These are phyloP conservation scores for Aegilops umbellulata DNA, from an alignment of 176 grass and related monocot genomes.

Conservation along the genomic window DNA sequence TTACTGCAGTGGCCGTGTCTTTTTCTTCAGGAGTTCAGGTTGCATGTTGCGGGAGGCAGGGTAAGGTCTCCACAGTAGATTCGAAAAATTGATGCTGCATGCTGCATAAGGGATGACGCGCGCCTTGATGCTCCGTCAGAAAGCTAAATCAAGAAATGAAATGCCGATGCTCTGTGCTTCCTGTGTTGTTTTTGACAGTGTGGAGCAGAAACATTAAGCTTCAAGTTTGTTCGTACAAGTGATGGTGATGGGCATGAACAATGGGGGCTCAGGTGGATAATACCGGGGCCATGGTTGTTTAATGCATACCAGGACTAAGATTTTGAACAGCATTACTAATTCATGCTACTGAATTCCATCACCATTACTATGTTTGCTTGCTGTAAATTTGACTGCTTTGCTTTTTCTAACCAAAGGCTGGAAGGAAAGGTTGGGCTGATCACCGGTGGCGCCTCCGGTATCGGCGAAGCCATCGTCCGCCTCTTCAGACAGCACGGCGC, in stretches of 20 bases:
- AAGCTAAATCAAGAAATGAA: too few species aligned
- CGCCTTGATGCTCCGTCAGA: too few species aligned
- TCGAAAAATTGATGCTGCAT: too few species aligned
- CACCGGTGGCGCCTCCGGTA: slow-evolving; percentile 75
- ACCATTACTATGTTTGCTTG: neutral
- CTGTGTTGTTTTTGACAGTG: neutral
- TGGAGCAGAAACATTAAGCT: neutral
- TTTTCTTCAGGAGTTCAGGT: too few species aligned
- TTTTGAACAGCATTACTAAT: neutral
- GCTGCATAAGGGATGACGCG: too few species aligned
- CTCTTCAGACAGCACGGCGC: slow-evolving; percentile 87
- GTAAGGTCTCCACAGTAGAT: too few species aligned
- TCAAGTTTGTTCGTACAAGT: neutral
- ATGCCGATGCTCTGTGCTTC: too few species aligned
- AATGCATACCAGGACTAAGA: neutral
- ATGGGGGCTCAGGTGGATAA: too few species aligned
- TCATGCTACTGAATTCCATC: neutral
- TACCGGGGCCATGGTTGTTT: neutral
- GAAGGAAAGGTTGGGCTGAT: slow-evolving; percentile 78
- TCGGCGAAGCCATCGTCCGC: slow-evolving; percentile 70
- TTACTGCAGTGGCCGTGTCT: too few species aligned
- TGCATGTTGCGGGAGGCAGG: too few species aligned
- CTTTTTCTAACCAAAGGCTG: slow-evolving; percentile 40
- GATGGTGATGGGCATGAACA: too few species aligned
- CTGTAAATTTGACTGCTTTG: neutral